phyloP scores from a whole-genome alignment of 2,329 filamentous ascomycete species.

The Sarocladium brachiariae region DNA sequence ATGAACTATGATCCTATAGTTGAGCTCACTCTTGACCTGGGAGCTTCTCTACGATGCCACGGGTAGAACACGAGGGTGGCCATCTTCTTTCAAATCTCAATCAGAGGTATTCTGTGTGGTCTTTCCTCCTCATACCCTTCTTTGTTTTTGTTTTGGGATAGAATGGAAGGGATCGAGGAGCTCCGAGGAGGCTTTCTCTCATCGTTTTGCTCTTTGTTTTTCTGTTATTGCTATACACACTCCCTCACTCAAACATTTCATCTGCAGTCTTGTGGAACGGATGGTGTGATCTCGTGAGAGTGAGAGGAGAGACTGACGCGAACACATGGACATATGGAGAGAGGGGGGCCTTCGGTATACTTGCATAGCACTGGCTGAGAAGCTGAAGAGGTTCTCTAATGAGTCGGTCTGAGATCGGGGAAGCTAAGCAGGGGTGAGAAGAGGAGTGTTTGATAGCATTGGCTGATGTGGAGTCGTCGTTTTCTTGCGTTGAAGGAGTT shows the following conservation, averaged over 20 bases:
- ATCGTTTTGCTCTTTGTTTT: too few species aligned
- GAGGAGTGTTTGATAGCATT: too few species aligned
- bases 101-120: too few species aligned
- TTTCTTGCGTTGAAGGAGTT: background rate
- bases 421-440: too few species aligned
- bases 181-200: too few species aligned
- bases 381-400: background rate
- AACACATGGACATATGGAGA: background rate
- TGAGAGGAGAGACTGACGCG: background rate
- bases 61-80: too few species aligned
- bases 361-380: background rate
- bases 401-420: background rate
- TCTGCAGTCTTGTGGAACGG: too few species aligned
- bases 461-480: background rate
- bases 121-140: background rate
- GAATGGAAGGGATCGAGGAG: constrained; percentile 1
- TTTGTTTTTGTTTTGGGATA: constrained; percentile 5
- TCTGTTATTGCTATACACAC: too few species aligned
- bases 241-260: too few species aligned
- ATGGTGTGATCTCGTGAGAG: constrained; percentile 33
- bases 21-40: too few species aligned
- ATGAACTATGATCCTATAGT: background rate
- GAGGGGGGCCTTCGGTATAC: background rate
- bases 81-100: too few species aligned
- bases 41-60: too few species aligned